These are phyloP conservation scores for Calonectria pauciramosa DNA, from an alignment of 2,329 filamentous ascomycete genomes.

Conservation along the genomic window DNA sequence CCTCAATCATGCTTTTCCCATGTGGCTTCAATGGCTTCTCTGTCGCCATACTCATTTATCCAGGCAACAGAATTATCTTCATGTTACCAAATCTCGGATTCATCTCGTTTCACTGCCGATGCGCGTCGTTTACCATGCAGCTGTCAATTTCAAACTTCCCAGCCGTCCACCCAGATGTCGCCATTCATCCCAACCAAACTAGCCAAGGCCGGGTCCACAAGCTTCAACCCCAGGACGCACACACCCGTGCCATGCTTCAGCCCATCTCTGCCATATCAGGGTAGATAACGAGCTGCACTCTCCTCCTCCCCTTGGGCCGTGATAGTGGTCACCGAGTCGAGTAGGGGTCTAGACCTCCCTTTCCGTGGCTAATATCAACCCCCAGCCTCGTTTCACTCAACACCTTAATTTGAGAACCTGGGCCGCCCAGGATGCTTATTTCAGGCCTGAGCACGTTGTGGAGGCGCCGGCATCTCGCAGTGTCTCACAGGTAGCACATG, in stretches of 20 bases:
- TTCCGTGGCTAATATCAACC: background rate
- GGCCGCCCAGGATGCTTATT: slow-evolving; percentile 4
- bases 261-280: background rate
- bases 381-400: background rate
- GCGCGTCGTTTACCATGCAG: no score
- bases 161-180: background rate
- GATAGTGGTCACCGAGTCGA: background rate
- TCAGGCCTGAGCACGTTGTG: slow-evolving; percentile 1
- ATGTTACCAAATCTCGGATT: background rate
- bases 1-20: slow-evolving; percentile 12
- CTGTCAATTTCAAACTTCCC: background rate
- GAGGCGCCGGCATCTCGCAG: background rate
- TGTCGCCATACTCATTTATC: background rate
- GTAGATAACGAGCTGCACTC: background rate
- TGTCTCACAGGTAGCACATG: slow-evolving; percentile 5
- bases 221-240: background rate
- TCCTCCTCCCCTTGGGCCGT: background rate
- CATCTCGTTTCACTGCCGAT: background rate
- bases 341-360: background rate
- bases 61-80: background rate
- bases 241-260: background rate
- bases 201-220: slow-evolving; percentile 2
- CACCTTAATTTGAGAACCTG: background rate
- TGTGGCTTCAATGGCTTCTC: background rate
- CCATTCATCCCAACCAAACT: slow-evolving; percentile 7